Percentiles rank a stretch among this genome's conserved stretches.
Conservation (phyloP, 345 rosid species). For the Balakata baccata region DNA sequence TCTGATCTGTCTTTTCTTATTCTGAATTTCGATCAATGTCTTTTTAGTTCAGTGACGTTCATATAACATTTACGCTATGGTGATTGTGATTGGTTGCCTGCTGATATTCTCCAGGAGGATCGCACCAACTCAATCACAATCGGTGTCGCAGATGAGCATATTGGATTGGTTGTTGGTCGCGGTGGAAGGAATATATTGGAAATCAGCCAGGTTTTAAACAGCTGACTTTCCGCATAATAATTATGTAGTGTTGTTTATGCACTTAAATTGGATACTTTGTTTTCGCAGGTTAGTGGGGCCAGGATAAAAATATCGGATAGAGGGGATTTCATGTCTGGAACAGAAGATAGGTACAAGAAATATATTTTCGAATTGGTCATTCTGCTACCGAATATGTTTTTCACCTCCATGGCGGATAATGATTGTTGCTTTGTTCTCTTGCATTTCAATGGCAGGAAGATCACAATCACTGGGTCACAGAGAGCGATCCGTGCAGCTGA, state of each 20-base stretch:
- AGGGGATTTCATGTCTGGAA: slow-evolving; percentile 95
- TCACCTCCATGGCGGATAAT: too few species aligned
- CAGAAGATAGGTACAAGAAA: slow-evolving; percentile 68
- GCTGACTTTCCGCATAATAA: slow-evolving; percentile 3
- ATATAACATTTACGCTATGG: neutral
- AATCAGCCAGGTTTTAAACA: slow-evolving; percentile 71
- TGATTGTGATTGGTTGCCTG: neutral
- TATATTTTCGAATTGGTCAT: neutral
- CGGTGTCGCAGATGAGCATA: slow-evolving; percentile 88
- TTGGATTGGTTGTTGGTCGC: slow-evolving; percentile 95
- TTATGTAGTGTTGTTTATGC: neutral
- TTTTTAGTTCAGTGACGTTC: neutral
- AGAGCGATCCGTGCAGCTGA: slow-evolving; percentile 84
- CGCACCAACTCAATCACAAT: slow-evolving; percentile 61
- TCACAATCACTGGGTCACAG: slow-evolving; percentile 86
- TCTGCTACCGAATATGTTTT: neutral
- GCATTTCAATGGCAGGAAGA: slow-evolving; percentile 57
- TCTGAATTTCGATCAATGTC: neutral
- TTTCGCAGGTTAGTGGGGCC: slow-evolving; percentile 82
- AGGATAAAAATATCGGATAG: slow-evolving; percentile 89
- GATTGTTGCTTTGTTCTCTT: slow-evolving; percentile 1
- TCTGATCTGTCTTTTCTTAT: neutral
- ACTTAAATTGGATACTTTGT: slow-evolving; percentile 16
- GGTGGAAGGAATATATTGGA: slow-evolving; percentile 96
- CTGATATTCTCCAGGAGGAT: slow-evolving; percentile 63